Percentiles rank a stretch among this genome's conserved stretches.
phyloP scores from a whole-genome alignment of 163 green algal genomes.

The Chloroidium sp. region DNA sequence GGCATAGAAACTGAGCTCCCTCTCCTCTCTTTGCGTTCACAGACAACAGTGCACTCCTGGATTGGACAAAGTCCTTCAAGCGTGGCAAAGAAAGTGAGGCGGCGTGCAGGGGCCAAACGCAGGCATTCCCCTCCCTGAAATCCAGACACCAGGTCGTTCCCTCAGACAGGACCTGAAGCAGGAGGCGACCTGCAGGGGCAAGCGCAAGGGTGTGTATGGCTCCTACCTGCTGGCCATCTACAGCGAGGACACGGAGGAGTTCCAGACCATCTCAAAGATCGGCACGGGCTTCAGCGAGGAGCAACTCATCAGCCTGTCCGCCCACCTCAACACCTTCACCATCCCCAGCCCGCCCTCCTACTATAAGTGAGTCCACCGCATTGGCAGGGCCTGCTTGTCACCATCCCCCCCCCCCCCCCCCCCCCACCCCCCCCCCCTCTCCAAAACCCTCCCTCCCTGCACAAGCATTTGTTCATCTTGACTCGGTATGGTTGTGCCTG shows the following conservation, averaged over 20 bases:
- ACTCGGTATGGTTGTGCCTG: too few relatives aligned
- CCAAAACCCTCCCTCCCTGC: not conserved
- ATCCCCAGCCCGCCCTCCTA: slow-evolving; percentile 52
- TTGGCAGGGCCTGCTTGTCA: not conserved
- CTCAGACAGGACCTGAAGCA: too few relatives aligned
- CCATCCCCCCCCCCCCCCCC: too few relatives aligned
- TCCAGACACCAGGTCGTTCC: too few relatives aligned
- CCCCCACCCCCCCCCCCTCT: too few relatives aligned
- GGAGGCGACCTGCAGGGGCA: slow-evolving; percentile 47
- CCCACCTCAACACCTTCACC: slow-evolving; percentile 47
- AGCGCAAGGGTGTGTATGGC: slow-evolving; percentile 77
- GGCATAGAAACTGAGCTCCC: too few relatives aligned
- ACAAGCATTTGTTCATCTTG: not conserved
- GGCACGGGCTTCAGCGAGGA: slow-evolving; percentile 93
- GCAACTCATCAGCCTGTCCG: slow-evolving; percentile 62
- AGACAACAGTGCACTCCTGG: too few relatives aligned
- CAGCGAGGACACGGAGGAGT: slow-evolving; percentile 67
- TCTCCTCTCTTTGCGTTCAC: too few relatives aligned
- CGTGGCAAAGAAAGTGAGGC: too few relatives aligned
- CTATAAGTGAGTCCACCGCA: slow-evolving; percentile 34
- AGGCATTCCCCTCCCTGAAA: too few relatives aligned
- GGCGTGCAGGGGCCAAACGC: too few relatives aligned
- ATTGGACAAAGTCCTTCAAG: too few relatives aligned
- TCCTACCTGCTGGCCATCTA: slow-evolving; percentile 82
- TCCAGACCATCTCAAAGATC: slow-evolving; percentile 89